Evolutionary conservation across 352 stramenopile genomes (phyloP).

Genomic region (Phytophthora pinifolia): DNA sequence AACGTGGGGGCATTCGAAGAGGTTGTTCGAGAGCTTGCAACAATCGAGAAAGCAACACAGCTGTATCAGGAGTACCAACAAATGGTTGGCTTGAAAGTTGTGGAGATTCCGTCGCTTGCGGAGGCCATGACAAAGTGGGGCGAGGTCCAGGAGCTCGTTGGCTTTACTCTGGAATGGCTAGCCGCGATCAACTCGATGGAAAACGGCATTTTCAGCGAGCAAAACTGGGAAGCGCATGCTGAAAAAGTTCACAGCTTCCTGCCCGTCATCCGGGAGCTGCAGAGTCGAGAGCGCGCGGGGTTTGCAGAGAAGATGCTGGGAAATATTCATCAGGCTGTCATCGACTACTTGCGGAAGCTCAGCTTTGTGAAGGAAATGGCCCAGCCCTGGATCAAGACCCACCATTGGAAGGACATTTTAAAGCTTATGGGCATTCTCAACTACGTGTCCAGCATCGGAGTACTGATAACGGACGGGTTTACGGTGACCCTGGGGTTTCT

Average conservation of each 20-base stretch:
- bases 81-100: slow-evolving; percentile 66
- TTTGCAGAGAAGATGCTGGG: slow-evolving; percentile 49
- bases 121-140: slow-evolving; percentile 50
- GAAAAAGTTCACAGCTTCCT: slow-evolving; percentile 42
- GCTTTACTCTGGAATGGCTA: slow-evolving; percentile 51
- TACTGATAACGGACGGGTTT: slow-evolving; percentile 51
- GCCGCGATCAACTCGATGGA: slow-evolving; percentile 50
- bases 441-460: slow-evolving; percentile 49
- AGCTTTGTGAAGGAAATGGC: slow-evolving; percentile 55
- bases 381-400: slow-evolving; percentile 46
- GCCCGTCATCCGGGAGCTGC: slow-evolving; percentile 33
- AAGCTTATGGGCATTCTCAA: slow-evolving; percentile 47
- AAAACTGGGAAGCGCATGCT: slow-evolving; percentile 50
- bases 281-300: slow-evolving; percentile 22
- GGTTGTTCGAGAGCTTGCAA: slow-evolving; percentile 41
- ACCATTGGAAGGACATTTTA: slow-evolving; percentile 67
- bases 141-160: slow-evolving; percentile 60
- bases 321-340: slow-evolving; percentile 33
- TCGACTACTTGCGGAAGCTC: slow-evolving; percentile 47
- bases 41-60: slow-evolving; percentile 49
- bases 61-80: slow-evolving; percentile 75
- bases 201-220: slow-evolving; percentile 64
- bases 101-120: slow-evolving; percentile 48
- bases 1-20: slow-evolving; percentile 55
- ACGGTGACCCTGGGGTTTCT: slow-evolving; percentile 58